Base-by-base conservation (phyloP, 352 stramenopile genomes). In the Pythium phragmiticola region DNA sequence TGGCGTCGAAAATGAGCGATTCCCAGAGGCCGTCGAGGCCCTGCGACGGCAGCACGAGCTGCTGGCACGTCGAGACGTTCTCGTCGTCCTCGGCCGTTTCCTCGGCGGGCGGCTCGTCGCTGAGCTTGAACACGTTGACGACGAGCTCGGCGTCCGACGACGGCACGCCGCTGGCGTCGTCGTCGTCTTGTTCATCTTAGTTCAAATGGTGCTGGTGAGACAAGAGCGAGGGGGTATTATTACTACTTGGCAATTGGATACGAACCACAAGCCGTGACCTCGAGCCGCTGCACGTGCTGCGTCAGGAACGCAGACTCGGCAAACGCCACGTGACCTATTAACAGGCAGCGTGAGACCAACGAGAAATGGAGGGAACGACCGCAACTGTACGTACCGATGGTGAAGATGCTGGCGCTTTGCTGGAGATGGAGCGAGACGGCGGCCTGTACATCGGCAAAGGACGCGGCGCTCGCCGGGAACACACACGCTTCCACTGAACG, bases 21-120 rank as follows among this genome's bases (percentile, higher is more conserved):
- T 96, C 73, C 84, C 84, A 97, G 13, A 95, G 70, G 3, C 80
- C 79, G 46, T 94, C 72, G 9, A 96, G 74, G 48, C 61, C 78
- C 8, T 52, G 37, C 37, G 90, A 78, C 26, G 90, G 90, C 7
- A 97, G 70, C 53, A 76, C 37, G 3, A 88, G 76, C 55, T 89
- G 89, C 58, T 95, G 80, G 51, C 84, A 95, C 12, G 83, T 93
- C 54, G 85, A 75, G 16, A 90, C 77, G 53, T 79, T 89, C 42
- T 95, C 89, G 48, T 95, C 84, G 26, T 92, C 84, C 6, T 92
- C 84, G 17, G 79, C 71, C 0, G 82, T 90, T 65, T 94, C 84
- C 66, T 96, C 84, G 11, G 73, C 76, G 7, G 72, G 69, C 7
- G 69, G 64, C 65, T 96, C 84, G 56, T 88, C 68, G 51, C 74